Evolutionary conservation across 2,329 filamentous ascomycete genomes (phyloP), one percentile per base, ranked within the genome.

Genomic region (Hypoxylon rubiginosum): DNA sequence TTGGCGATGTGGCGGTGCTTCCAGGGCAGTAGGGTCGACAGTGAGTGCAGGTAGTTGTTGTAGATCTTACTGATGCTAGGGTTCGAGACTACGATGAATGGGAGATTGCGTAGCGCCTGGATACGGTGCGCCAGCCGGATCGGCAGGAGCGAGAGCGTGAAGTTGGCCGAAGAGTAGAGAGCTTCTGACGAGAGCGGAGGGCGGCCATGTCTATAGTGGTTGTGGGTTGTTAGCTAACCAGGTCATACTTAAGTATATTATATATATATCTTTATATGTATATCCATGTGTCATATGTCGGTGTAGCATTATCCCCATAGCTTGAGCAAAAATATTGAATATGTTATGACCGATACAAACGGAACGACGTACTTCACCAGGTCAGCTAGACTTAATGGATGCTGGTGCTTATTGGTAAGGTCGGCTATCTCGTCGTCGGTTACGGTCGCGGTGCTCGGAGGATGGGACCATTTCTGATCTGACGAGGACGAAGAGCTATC

Each of bases 51-150:
- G 79, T 99, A 99, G 80, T 97, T 98, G 80, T 92, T 90, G 84
- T 98, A 97, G 70, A 99, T 99, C 74, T 91, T 91, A 26, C 91
- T 92, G 72, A 99, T 94, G 77, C 97, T 93, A 0, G 94, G 93
- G 77, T 99, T 98, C n/a, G 95, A 94, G 26, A 99, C 96, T 59
- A 99, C 95, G 70, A 99, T 98, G 80, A 95, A 99, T 0, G 96
- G 96, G 8, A 99, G 88, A 77, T 97, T 97, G 69, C 94, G 91
- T 17, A 99, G 85, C 46, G 94, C 93, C 78, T 97, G 92, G 70
- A 99, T 97, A 61, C 96, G 93, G 78, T 97, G 93, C 26, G 96
- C 96, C 26, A 99, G 90, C 39, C 96, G 93, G 53, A 96, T 92
- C 13, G 96, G 96, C 9, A 98, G 90, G 57, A 97, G 91, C 28